These are phyloP conservation scores for Starmerella bombi DNA, from an alignment of 805 yeast genomes.

Conservation along the genomic window DNA sequence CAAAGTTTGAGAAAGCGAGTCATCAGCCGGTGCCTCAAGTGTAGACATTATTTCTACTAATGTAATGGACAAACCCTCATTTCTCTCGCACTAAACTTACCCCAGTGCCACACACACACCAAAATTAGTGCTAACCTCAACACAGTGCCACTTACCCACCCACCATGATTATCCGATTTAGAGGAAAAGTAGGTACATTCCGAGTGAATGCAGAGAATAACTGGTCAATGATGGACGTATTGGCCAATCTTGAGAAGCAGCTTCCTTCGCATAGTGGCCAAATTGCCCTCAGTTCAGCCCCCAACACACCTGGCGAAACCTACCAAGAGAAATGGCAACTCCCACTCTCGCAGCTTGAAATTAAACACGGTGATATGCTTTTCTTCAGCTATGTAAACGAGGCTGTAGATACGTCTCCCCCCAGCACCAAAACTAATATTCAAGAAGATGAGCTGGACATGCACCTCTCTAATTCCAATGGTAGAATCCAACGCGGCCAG, in stretches of 20 bases:
- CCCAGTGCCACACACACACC: too few relatives aligned
- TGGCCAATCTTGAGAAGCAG: conserved; percentile 27
- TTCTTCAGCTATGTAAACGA: conserved; percentile 30
- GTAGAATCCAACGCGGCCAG: conserved; percentile 53
- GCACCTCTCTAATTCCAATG: conserved; percentile 48
- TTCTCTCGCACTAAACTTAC: too few relatives aligned
- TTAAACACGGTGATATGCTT: conserved; percentile 46
- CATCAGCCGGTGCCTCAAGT: conserved; percentile 20
- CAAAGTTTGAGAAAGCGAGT: conserved; percentile 37
- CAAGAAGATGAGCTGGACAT: conserved; percentile 35
- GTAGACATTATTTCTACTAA: not conserved
- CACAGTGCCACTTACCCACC: not conserved
- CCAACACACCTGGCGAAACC: conserved; percentile 34
- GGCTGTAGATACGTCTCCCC: not conserved
- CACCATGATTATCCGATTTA: conserved; percentile 55
- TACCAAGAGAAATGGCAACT: conserved; percentile 28
- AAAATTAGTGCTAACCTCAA: not conserved
- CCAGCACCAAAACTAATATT: not conserved
- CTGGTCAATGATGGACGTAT: conserved; percentile 34
- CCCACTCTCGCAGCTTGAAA: conserved; percentile 27
- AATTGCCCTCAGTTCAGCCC: conserved; percentile 33
- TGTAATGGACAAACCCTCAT: too few relatives aligned
- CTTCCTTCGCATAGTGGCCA: conserved; percentile 27
- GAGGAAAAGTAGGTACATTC: conserved; percentile 73
- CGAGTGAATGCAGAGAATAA: conserved; percentile 43